Percentiles rank a stretch among this genome's conserved stretches.
These are phyloP conservation scores for Candida alai DNA, from an alignment of 805 yeast genomes.

Conservation along the genomic window DNA sequence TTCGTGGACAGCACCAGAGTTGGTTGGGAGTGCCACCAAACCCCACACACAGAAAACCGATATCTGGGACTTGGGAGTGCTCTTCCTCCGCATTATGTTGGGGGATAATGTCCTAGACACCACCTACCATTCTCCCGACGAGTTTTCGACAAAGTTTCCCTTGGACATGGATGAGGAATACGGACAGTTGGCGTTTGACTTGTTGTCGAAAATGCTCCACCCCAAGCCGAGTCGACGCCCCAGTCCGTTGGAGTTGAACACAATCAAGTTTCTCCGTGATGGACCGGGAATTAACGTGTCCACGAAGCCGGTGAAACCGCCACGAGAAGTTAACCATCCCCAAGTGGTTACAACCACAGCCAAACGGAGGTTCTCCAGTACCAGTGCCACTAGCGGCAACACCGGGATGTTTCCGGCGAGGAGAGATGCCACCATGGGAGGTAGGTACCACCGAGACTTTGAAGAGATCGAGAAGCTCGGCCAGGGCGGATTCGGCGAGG, in stretches of 20 bases:
- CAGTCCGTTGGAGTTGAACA: constrained; percentile 78
- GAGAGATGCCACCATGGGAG: constrained; percentile 22
- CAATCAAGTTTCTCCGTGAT: constrained; percentile 77
- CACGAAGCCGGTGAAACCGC: constrained; percentile 9
- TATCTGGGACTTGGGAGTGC: constrained; percentile 88
- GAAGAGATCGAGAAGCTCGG: constrained; percentile 92
- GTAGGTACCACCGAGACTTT: constrained; percentile 88
- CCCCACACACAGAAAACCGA: constrained; percentile 80
- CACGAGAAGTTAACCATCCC: neutral
- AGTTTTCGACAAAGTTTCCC: constrained; percentile 23
- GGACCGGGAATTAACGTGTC: constrained; percentile 39
- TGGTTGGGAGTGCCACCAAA: constrained; percentile 41
- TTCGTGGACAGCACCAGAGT: constrained; percentile 82
- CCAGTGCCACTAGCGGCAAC: constrained; percentile 7
- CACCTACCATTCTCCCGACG: constrained; percentile 46
- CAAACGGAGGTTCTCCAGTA: constrained; percentile 23
- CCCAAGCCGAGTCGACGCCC: constrained; percentile 66
- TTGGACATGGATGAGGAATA: constrained; percentile 50
- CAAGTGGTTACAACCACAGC: neutral
- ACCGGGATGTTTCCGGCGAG: constrained; percentile 3
- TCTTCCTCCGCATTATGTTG: constrained; percentile 46
- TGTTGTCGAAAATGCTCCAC: constrained; percentile 63
- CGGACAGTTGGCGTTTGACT: constrained; percentile 59
- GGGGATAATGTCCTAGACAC: constrained; percentile 61
- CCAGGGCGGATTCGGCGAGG: constrained; percentile 96